Percentiles rank a stretch among this genome's conserved stretches.
Conservation (phyloP, 2,329 filamentous ascomycete species). For the Penicillium sp. region DNA sequence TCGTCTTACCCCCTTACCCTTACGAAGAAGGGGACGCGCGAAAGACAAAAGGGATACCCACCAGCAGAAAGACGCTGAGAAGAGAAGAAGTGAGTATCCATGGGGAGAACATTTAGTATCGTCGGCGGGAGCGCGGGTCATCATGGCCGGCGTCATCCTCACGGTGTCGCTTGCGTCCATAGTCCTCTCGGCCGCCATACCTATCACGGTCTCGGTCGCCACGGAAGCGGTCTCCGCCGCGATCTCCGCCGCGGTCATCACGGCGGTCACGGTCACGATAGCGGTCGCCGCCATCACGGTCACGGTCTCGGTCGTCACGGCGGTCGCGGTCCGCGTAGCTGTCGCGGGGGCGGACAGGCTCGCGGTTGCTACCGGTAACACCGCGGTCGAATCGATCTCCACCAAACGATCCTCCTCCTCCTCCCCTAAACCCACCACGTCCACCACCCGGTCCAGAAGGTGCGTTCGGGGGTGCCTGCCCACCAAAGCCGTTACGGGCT, state of each 20-base stretch:
- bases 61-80: conserved; percentile 37
- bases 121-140: conserved; percentile 60
- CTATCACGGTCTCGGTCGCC: conserved; percentile 43
- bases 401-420: conserved; percentile 40
- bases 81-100: conserved; percentile 15
- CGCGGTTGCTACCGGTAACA: conserved; percentile 72
- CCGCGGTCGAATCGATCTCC: conserved; percentile 51
- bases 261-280: conserved; percentile 40
- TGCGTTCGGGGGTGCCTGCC: conserved; percentile 48
- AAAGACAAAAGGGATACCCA: conserved; percentile 40
- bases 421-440: conserved; percentile 49
- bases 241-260: conserved; percentile 34
- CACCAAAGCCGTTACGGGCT: conserved; percentile 50
- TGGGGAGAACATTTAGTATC: conserved; percentile 47
- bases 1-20: conserved; percentile 38
- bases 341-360: conserved; percentile 69
- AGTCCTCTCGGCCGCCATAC: conserved; percentile 49
- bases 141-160: conserved; percentile 71
- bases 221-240: conserved; percentile 12
- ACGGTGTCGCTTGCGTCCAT: conserved; percentile 62
- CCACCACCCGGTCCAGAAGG: conserved; percentile 54
- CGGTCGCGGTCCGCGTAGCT: conserved; percentile 50
- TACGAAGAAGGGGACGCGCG: conserved; percentile 26
- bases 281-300: conserved; percentile 53
- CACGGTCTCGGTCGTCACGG: conserved; percentile 39